Base-by-base conservation (phyloP, 2,329 filamentous ascomycete genomes). In the Whalleya microplaca region DNA sequence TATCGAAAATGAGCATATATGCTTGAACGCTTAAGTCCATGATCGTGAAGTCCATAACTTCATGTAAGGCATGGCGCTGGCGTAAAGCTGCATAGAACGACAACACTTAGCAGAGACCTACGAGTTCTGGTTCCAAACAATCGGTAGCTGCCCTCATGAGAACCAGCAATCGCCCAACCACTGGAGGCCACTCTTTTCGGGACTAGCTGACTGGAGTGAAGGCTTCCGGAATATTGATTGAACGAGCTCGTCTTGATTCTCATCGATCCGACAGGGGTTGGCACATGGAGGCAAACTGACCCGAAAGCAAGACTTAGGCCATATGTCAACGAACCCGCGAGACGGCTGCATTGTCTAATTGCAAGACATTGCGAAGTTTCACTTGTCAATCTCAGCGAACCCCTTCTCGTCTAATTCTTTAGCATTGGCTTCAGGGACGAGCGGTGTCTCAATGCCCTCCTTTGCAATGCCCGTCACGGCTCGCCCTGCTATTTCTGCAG, bases 351-450 rank as follows among this genome's bases (percentile, higher is more conserved):
- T 21, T 16, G 10, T 27, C 16, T 5, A 20, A 21, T n/a, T 21
- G 7, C 20, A 12, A 45, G 5, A 20, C 8, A 27, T 45, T 20
- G 21, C 8, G 14, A 10, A 3, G 14, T 27, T 43, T 61, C 53
- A 66, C n/a, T 55, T 55, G 2, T 65, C 75, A 21, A 71, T 79
- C 67, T 82, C 72, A 0, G 81, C 84, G 67, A 87, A 84, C 0
- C 84, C 83, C 53, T 80, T 82, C 51, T 78, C 75, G 57, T 84
- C 78, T 43, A 89, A 71, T 23, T 80, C 80, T 50, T 77, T 76
- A 2, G 78, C 80, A 45, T 68, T 66, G 19, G 59, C 66, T 56
- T 83, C 79, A 2, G 80, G 79, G 27, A 81, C 76, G 4, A 80
- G 71, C 29, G 80, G 73, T 7, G 79, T 81, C 45, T 84, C 80